Evolutionary conservation across 164 flowering plant species (phyloP).

Genomic region (Annona squamosa): DNA sequence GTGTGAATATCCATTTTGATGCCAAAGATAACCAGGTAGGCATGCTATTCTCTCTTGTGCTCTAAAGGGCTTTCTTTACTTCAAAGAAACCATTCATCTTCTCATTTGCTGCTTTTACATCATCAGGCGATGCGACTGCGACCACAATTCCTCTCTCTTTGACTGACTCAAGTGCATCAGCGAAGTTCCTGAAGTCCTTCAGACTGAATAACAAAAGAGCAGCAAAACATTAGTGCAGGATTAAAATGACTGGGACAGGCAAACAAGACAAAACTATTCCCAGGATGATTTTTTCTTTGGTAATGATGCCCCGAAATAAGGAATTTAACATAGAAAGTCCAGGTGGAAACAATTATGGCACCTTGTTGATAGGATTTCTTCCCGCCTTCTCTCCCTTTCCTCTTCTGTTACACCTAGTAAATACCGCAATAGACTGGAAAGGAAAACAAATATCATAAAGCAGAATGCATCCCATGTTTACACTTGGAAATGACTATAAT

Average conservation of each 20-base stretch:
- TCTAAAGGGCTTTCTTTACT: slow-evolving; percentile 61
- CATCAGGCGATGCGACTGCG: slow-evolving; percentile 86
- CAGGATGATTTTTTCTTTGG: background rate
- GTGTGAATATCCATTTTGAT: background rate
- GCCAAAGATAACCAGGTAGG: background rate
- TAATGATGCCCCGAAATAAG: background rate
- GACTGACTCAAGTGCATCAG: slow-evolving; percentile 59
- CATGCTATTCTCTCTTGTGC: background rate
- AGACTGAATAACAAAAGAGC: slow-evolving; percentile 29
- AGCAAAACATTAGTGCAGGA: background rate
- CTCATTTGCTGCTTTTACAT: slow-evolving; percentile 70
- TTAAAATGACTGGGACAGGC: background rate
- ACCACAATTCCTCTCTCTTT: slow-evolving; percentile 81
- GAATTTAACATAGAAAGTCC: background rate
- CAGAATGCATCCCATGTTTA: background rate
- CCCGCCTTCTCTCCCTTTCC: slow-evolving; percentile 82
- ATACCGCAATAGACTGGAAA: slow-evolving; percentile 66
- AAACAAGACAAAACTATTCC: too few relatives aligned
- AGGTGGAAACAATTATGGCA: slow-evolving; percentile 9
- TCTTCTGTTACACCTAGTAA: slow-evolving; percentile 85
- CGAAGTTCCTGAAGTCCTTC: slow-evolving; percentile 77
- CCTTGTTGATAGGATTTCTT: slow-evolving; percentile 92
- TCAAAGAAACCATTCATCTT: slow-evolving; percentile 53
- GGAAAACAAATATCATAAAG: background rate
- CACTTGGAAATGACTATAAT: background rate